These are phyloP conservation scores for Cicer arietinum DNA, from an alignment of 306 rosid genomes.

Conservation along the genomic window DNA sequence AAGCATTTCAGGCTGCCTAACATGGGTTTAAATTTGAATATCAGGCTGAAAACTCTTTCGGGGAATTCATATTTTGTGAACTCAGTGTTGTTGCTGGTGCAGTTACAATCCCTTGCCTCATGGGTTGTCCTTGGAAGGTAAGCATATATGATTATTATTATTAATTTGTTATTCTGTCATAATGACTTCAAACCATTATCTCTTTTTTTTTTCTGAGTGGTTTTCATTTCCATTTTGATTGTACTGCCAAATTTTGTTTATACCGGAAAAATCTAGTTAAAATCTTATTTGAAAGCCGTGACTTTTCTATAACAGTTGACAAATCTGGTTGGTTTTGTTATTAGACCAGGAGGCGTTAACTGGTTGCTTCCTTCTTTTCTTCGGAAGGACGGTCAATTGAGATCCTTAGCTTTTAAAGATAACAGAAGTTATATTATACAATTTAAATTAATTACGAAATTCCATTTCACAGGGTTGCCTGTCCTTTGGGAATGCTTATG, in stretches of 20 bases:
- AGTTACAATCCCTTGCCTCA: constrained; percentile 83
- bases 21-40: constrained; percentile 30
- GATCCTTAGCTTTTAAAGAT: constrained; percentile 28
- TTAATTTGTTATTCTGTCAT: background rate
- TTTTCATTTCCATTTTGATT: constrained; percentile 26
- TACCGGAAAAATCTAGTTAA: constrained; percentile 3
- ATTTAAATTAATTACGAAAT: constrained; percentile 14
- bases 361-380: constrained; percentile 78
- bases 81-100: constrained; percentile 87
- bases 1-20: constrained; percentile 65
- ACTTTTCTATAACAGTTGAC: constrained; percentile 65
- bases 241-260: constrained; percentile 3
- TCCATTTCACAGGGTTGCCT: constrained; percentile 67
- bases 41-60: constrained; percentile 69
- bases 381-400: constrained; percentile 64
- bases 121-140: constrained; percentile 59
- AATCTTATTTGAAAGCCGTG: constrained; percentile 7
- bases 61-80: constrained; percentile 71
- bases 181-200: constrained; percentile 15
- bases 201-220: background rate
- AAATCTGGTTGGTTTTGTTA: constrained; percentile 90
- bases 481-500: constrained; percentile 73
- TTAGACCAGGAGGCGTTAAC: constrained; percentile 78
- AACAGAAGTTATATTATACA: constrained; percentile 15
- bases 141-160: constrained; percentile 23